Percentiles rank a stretch among this genome's conserved stretches.
phyloP scores from a whole-genome alignment of 2,329 filamentous ascomycete species.

The Fusarium lyarnte region DNA sequence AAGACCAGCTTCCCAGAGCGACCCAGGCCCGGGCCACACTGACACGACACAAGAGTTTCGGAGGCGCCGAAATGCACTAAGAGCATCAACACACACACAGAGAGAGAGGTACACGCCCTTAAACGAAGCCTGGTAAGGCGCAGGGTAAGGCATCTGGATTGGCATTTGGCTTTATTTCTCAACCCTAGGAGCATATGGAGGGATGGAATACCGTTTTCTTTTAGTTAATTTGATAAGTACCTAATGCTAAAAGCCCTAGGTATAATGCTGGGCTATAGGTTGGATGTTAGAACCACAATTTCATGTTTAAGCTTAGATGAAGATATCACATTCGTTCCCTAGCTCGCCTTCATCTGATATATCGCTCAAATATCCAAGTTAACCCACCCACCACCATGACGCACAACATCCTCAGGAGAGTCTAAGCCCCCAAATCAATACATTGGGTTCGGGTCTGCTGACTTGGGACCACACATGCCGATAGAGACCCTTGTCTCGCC shows the following conservation, averaged over 20 bases:
- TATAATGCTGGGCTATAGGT: constrained; percentile 4
- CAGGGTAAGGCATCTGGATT: constrained; percentile 3
- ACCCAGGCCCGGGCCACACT: constrained; percentile 58
- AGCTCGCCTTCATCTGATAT: neutral
- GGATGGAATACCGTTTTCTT: neutral
- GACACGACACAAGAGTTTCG: constrained; percentile 61
- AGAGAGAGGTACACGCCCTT: neutral
- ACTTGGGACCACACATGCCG: constrained; percentile 42
- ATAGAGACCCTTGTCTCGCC: constrained; percentile 50
- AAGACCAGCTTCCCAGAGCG: constrained; percentile 53
- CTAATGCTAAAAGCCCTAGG: neutral
- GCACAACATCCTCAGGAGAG: neutral
- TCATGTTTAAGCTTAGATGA: constrained; percentile 6
- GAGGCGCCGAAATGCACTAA: constrained; percentile 54
- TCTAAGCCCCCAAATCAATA: neutral
- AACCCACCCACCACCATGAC: neutral
- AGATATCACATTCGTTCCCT: constrained; percentile 20
- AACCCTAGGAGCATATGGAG: constrained; percentile 13
- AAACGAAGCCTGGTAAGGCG: constrained; percentile 11
- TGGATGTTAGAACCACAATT: constrained; percentile 7
- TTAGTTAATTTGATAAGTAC: neutral
- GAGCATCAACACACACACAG: neutral
- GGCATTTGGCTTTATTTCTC: constrained; percentile 16
- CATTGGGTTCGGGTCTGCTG: neutral
- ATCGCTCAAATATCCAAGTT: neutral